These are phyloP conservation scores for Cordyceps cicadae DNA, from an alignment of 2,329 filamentous ascomycete species.

Conservation along the genomic window DNA sequence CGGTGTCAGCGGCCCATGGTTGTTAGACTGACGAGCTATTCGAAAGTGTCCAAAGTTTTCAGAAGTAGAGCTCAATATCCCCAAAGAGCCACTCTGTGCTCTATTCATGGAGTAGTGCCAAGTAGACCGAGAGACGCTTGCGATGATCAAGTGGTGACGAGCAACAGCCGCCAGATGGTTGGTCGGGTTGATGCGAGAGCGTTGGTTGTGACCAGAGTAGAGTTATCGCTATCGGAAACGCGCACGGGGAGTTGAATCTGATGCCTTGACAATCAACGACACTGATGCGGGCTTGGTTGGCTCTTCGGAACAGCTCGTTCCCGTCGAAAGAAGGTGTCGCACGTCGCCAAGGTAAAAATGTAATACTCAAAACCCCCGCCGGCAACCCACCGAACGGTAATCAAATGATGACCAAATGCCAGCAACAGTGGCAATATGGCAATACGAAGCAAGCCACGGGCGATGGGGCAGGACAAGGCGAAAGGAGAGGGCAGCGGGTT, in stretches of 20 bases:
- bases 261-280: background rate
- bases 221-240: background rate
- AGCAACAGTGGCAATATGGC: background rate
- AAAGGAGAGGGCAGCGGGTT: background rate
- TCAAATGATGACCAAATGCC: background rate
- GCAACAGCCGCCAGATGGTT: background rate
- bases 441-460: constrained; percentile 1
- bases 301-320: background rate
- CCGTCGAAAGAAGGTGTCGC: background rate
- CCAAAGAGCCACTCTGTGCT: background rate
- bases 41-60: background rate
- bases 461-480: background rate
- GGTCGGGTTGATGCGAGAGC: background rate
- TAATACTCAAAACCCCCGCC: constrained; percentile 5
- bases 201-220: background rate
- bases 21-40: background rate
- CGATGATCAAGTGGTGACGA: background rate
- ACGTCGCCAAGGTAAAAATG: constrained; percentile 4
- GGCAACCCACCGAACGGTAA: constrained; percentile 3
- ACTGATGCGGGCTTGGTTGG: background rate
- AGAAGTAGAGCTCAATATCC: background rate
- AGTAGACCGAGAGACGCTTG: background rate
- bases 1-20: constrained; percentile 12
- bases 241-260: background rate
- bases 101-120: background rate